Evolutionary conservation across 2,329 filamentous ascomycete species (phyloP).

Genomic region (Diplodia corticola): DNA sequence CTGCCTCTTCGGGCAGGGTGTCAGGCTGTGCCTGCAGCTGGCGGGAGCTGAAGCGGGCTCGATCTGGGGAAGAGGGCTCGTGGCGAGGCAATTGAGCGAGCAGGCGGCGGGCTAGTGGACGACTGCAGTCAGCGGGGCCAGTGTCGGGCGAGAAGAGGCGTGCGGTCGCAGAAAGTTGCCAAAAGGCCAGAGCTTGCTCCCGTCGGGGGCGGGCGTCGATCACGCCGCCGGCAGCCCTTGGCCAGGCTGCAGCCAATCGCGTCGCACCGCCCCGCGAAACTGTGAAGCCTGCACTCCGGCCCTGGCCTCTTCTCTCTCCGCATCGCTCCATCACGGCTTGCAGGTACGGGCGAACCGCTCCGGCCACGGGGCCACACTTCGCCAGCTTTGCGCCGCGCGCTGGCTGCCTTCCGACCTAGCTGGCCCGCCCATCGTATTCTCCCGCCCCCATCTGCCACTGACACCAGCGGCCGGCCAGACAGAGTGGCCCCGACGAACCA

Average conservation of each 20-base stretch:
- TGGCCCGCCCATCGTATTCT: conserved; percentile 11
- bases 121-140: conserved; percentile 13
- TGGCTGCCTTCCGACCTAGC: background rate
- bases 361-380: background rate
- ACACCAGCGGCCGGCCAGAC: background rate
- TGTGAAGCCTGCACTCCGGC: background rate
- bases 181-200: conserved; percentile 5
- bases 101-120: conserved; percentile 1
- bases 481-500: background rate
- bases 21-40: conserved; percentile 7
- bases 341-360: background rate
- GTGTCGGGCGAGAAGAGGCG: conserved; percentile 13
- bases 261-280: background rate
- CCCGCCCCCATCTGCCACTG: background rate
- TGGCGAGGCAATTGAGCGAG: background rate
- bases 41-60: background rate
- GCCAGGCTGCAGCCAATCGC: background rate
- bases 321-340: background rate
- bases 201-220: background rate
- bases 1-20: background rate
- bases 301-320: background rate
- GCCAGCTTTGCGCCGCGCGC: background rate
- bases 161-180: background rate
- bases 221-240: background rate
- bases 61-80: background rate